Conservation (phyloP, 176 grass and related monocot species). For the Carex parvula region DNA sequence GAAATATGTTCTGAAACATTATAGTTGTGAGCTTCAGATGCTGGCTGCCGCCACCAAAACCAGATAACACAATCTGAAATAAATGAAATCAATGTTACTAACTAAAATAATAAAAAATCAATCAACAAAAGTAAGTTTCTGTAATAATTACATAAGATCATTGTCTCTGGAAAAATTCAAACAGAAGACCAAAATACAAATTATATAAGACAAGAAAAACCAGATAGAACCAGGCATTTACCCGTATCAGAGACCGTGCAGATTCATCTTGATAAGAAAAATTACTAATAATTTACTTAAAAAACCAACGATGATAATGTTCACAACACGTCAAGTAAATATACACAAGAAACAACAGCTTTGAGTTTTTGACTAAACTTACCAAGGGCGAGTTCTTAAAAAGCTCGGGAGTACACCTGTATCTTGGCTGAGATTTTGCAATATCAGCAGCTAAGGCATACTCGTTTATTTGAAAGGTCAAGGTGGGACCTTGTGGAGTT, state of each 20-base stretch:
- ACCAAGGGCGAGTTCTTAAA: conserved; percentile 46
- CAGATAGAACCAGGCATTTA: background rate
- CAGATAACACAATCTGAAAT: conserved; percentile 49
- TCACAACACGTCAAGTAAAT: background rate
- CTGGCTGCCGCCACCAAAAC: conserved; percentile 40
- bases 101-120: background rate
- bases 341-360: background rate
- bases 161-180: background rate
- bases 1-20: conserved; percentile 62
- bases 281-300: background rate
- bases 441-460: conserved; percentile 45
- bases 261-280: background rate
- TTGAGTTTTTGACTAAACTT: background rate
- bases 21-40: conserved; percentile 52
- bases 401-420: conserved; percentile 39
- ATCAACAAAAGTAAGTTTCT: background rate
- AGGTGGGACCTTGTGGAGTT: conserved; percentile 48
- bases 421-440: conserved; percentile 39
- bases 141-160: background rate
- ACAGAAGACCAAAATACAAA: background rate
- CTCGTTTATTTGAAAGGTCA: conserved; percentile 43
- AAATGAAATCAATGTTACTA: background rate
- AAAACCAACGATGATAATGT: background rate
- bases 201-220: background rate
- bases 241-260: background rate